These are phyloP conservation scores for Actinomortierella ambigua DNA, from an alignment of 371 early-diverging fungal species.

Conservation along the genomic window DNA sequence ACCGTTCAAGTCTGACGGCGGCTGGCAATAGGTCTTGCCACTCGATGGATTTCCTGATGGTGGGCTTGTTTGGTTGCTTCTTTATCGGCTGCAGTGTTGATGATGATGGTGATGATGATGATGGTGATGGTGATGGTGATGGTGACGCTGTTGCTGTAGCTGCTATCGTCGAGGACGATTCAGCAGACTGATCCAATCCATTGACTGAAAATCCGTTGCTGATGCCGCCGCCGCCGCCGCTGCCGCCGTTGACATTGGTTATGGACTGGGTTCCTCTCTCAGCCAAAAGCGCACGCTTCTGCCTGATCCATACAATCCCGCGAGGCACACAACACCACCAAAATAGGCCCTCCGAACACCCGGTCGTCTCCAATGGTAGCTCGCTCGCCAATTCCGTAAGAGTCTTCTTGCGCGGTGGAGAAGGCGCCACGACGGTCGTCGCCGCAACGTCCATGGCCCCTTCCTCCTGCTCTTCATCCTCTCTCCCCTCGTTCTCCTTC, in stretches of 20 bases:
- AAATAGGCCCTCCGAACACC: slow-evolving; percentile 22
- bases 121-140: neutral
- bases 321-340: slow-evolving; percentile 43
- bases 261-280: no score
- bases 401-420: neutral
- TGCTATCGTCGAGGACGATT: neutral
- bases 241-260: no score
- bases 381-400: slow-evolving; percentile 17
- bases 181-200: no score
- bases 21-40: slow-evolving; percentile 43
- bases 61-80: neutral
- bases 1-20: slow-evolving; percentile 33
- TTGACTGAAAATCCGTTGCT: no score
- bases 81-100: neutral
- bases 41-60: slow-evolving; percentile 3
- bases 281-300: neutral
- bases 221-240: neutral
- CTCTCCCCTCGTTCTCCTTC: no score
- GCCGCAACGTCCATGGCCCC: no score
- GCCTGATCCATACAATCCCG: slow-evolving; percentile 25
- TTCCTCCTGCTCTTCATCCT: no score
- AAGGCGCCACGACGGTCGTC: neutral
- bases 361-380: slow-evolving; percentile 14
- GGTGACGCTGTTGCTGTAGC: neutral
- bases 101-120: neutral